Evolutionary conservation across 805 yeast species (phyloP).

Genomic region (Kuraishia cidri): DNA sequence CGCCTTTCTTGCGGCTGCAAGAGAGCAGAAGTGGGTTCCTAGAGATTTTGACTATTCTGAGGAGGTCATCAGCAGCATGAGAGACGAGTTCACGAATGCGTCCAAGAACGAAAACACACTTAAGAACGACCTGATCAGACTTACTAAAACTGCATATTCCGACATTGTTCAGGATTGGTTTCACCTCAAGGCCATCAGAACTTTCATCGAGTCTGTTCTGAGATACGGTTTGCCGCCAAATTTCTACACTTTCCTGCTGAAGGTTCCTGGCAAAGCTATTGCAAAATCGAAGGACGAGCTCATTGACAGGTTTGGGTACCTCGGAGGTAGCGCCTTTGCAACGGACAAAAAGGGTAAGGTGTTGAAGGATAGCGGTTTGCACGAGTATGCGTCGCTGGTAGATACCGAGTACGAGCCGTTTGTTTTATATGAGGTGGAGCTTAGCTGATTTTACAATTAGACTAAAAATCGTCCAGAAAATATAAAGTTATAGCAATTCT

Average conservation of each 20-base stretch:
- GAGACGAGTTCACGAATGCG: conserved; percentile 73
- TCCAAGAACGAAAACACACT: conserved; percentile 65
- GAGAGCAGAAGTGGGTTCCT: conserved; percentile 87
- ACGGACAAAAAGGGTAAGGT: conserved; percentile 59
- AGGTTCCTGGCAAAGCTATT: conserved; percentile 32
- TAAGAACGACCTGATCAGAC: conserved; percentile 69
- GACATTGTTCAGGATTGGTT: conserved; percentile 84
- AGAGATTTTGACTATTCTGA: conserved; percentile 88
- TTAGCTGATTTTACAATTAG: too few relatives aligned
- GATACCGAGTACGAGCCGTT: conserved; percentile 97
- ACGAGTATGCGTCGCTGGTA: conserved; percentile 86
- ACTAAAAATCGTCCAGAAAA: too few relatives aligned
- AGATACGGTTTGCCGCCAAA: conserved; percentile 97
- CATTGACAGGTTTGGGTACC: conserved; percentile 70
- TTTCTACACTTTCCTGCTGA: conserved; percentile 47
- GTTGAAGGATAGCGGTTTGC: conserved; percentile 48
- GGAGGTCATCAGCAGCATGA: conserved; percentile 59
- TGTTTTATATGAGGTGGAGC: conserved; percentile 61
- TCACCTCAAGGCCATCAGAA: conserved; percentile 80
- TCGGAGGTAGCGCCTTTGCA: conserved; percentile 84
- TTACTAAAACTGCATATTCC: conserved; percentile 82
- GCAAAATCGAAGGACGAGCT: conserved; percentile 62
- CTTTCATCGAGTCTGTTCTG: conserved; percentile 87
- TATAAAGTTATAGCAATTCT: too few relatives aligned
- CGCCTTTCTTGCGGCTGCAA: conserved; percentile 58